These are phyloP conservation scores for Castanea mollissima DNA, from an alignment of 306 rosid genomes.

Conservation along the genomic window DNA sequence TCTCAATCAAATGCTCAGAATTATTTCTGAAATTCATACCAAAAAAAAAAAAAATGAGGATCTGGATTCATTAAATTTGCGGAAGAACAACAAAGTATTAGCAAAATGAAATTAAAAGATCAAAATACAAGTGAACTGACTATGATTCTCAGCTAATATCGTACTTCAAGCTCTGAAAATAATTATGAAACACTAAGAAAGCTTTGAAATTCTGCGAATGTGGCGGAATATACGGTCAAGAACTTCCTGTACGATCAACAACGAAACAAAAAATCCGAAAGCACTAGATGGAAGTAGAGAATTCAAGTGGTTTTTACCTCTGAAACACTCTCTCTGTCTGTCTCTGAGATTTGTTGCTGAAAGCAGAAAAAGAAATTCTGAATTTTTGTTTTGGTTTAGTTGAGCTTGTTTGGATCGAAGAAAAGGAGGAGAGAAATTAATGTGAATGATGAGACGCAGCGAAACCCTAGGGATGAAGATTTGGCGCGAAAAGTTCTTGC, in stretches of 20 bases:
- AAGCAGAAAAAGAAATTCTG: neutral
- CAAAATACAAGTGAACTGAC: neutral
- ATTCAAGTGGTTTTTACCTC: neutral
- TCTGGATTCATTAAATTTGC: neutral
- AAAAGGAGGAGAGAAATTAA: neutral
- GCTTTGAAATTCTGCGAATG: conserved; percentile 20
- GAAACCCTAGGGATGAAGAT: neutral
- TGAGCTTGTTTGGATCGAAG: neutral
- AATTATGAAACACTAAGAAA: neutral
- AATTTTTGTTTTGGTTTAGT: neutral
- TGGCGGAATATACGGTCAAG: neutral
- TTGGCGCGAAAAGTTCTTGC: neutral
- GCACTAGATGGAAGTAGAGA: no score
- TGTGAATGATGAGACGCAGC: neutral
- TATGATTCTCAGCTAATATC: neutral
- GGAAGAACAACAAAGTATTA: neutral
- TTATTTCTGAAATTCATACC: conserved; percentile 13
- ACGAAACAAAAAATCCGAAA: neutral
- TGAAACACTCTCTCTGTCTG: neutral
- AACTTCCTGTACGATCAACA: neutral
- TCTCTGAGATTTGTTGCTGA: neutral
- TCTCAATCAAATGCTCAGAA: neutral
- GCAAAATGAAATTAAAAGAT: neutral
- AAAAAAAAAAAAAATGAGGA: neutral
- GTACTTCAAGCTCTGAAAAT: conserved; percentile 6